Conservation (phyloP, 139 green algal species). For the Medakamo hakoo region DNA sequence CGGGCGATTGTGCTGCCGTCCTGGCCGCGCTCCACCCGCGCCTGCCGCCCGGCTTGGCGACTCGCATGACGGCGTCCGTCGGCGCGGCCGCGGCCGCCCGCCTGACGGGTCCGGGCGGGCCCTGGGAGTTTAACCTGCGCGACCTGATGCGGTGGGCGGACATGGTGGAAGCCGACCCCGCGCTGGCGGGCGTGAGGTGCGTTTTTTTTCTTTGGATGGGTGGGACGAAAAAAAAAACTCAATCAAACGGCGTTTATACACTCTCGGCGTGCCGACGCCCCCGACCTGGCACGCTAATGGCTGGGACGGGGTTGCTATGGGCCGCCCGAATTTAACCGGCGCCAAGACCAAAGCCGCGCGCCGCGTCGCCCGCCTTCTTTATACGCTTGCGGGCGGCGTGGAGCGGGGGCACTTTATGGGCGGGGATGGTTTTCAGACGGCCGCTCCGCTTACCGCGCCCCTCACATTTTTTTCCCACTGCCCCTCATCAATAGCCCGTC, state of each 20-base stretch:
- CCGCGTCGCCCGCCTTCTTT: too few species aligned
- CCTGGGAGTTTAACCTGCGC: constrained; percentile 98
- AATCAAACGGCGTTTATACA: too few species aligned
- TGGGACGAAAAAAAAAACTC: too few species aligned
- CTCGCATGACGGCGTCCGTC: constrained; percentile 67
- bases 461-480: too few species aligned
- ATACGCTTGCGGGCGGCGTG: too few species aligned
- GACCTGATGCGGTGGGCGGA: constrained; percentile 94
- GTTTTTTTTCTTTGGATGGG: too few species aligned
- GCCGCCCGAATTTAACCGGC: neutral
- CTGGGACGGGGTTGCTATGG: too few species aligned
- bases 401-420: too few species aligned
- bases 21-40: constrained; percentile 44
- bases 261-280: neutral
- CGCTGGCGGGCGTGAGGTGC: constrained; percentile 13
- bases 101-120: constrained; percentile 61
- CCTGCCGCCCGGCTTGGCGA: constrained; percentile 31
- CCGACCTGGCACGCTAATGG: neutral
- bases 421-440: neutral
- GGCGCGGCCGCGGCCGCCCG: neutral
- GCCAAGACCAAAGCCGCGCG: neutral
- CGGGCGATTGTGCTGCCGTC: constrained; percentile 42
- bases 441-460: neutral
- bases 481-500: neutral
- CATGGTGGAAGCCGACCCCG: constrained; percentile 29